Conservation (phyloP, 2,329 filamentous ascomycete genomes). For the Clonostachys rosea region DNA sequence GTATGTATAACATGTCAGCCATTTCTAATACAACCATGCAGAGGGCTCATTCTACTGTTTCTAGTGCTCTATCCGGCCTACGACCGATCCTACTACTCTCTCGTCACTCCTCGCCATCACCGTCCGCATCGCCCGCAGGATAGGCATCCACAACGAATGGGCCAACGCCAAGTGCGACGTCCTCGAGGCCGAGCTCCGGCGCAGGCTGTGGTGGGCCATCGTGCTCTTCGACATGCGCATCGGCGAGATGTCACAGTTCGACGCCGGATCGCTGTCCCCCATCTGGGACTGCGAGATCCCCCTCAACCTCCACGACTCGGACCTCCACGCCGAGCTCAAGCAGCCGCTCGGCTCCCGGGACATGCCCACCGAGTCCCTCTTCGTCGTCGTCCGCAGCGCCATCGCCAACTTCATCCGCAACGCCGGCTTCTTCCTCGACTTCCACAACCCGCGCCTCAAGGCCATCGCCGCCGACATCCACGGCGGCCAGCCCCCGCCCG, state of each 20-base stretch:
- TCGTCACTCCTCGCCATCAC: slow-evolving; percentile 48
- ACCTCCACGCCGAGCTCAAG: slow-evolving; percentile 34
- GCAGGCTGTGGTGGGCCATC: slow-evolving; percentile 59
- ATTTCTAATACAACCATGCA: not conserved
- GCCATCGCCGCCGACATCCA: slow-evolving; percentile 10
- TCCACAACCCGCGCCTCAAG: slow-evolving; percentile 22
- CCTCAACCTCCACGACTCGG: slow-evolving; percentile 38
- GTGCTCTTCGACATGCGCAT: slow-evolving; percentile 53
- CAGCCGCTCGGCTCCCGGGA: slow-evolving; percentile 15
- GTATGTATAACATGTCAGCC: slow-evolving; percentile 21
- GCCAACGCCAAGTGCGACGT: slow-evolving; percentile 10
- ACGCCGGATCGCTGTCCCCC: slow-evolving; percentile 18
- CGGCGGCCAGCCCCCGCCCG: not conserved
- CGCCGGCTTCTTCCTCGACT: slow-evolving; percentile 23
- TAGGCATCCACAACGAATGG: slow-evolving; percentile 49
- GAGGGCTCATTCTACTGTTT: not conserved
- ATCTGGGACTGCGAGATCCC: slow-evolving; percentile 36
- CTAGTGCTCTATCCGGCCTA: slow-evolving; percentile 40
- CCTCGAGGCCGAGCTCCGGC: slow-evolving; percentile 55
- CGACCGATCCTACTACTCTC: slow-evolving; percentile 41
- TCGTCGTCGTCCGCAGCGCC: slow-evolving; percentile 30
- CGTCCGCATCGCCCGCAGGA: slow-evolving; percentile 50
- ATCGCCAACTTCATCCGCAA: slow-evolving; percentile 31
- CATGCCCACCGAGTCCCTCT: slow-evolving; percentile 34
- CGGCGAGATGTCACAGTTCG: slow-evolving; percentile 40